Base-by-base conservation (phyloP, 345 rosid species). In the Firmiana major region DNA sequence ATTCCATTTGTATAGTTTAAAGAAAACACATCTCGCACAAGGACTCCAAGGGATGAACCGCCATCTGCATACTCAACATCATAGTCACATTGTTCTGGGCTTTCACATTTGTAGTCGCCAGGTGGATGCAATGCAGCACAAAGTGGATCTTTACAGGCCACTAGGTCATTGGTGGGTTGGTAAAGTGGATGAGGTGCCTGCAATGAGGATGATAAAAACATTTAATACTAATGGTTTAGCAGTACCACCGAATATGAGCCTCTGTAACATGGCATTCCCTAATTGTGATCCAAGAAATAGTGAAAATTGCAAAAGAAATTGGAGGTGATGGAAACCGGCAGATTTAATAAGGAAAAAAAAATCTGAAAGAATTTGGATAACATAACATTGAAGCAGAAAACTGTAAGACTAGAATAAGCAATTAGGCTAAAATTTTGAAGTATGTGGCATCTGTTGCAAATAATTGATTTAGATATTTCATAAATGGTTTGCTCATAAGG, bases 141-240 rank as follows among this genome's bases (percentile, higher is more conserved):
- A 28, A 96, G 55, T 19, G 94, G 98, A 77, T 96, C 98, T 75
- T 55, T 80, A 74, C 97, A 89, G 46, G 79, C 67, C 72, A 91
- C 95, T 5, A 94, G 88, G 79, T 94, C 90, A 54, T 70, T 82
- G 81, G 59, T 86, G 57, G 99, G 99, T 80, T 70, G 81, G 78
- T 94, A 92, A n/a, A 84, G 88, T 5, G 99, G 95, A 82, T 92
- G 97, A 82, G 98, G 98, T 0, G 97, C 91, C 99, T 93, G 84
- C 81, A 78, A 83, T 38, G 42, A 34, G 10, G 74, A 53, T 59
- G 4, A 22, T n/a, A 78, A 65, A 46, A 66, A 34, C 36, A 6
- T 31, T 55, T 55, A 69, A 69, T 15, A 48, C 9, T 40, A 65
- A 65, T n/a, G 3, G 5, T 40, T 42, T 42, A n/a, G 17, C 28